phyloP scores from a whole-genome alignment of 208 protist genomes.

The Leishmania martiniquensis region DNA sequence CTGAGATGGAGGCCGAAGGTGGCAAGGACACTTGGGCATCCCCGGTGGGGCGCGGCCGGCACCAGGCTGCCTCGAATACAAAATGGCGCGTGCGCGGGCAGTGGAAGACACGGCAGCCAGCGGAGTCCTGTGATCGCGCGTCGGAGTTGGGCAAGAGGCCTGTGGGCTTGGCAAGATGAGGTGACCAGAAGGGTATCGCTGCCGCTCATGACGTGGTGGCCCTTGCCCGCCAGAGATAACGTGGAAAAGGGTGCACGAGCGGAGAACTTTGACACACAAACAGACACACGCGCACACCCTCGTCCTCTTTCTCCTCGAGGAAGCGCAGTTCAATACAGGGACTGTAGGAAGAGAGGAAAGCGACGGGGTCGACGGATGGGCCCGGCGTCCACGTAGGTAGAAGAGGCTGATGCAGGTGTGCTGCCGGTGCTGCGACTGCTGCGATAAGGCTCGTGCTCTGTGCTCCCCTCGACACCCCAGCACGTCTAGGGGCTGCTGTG shows the following conservation, averaged over 20 bases:
- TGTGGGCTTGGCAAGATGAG: not conserved
- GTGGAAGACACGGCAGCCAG: constrained; percentile 34
- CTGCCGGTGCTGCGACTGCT: not conserved
- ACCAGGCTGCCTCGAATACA: constrained; percentile 24
- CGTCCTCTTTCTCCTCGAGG: not conserved
- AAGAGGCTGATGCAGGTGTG: not conserved
- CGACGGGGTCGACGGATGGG: not conserved
- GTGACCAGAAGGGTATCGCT: not conserved
- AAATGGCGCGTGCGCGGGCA: constrained; percentile 47
- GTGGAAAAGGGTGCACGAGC: not conserved
- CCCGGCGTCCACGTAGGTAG: not conserved
- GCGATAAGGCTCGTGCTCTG: not conserved
- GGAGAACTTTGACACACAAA: not conserved
- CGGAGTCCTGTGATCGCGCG: constrained; percentile 18
- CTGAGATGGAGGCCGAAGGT: constrained; percentile 21
- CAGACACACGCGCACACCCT: not conserved
- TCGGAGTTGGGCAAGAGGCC: constrained; percentile 21
- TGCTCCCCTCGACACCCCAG: not conserved
- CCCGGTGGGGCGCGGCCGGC: constrained; percentile 19
- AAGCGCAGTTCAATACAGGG: not conserved
- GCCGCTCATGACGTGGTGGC: not conserved
- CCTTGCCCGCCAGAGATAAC: not conserved
- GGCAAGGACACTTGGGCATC: constrained; percentile 49
- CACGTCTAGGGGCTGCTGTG: not conserved
- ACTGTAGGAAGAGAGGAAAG: no score